A percentile compares a stretch with the other conserved stretches of the same genome.
Conservation (phyloP, 2,329 filamentous ascomycete genomes). For the Colletotrichum graminicola region DNA sequence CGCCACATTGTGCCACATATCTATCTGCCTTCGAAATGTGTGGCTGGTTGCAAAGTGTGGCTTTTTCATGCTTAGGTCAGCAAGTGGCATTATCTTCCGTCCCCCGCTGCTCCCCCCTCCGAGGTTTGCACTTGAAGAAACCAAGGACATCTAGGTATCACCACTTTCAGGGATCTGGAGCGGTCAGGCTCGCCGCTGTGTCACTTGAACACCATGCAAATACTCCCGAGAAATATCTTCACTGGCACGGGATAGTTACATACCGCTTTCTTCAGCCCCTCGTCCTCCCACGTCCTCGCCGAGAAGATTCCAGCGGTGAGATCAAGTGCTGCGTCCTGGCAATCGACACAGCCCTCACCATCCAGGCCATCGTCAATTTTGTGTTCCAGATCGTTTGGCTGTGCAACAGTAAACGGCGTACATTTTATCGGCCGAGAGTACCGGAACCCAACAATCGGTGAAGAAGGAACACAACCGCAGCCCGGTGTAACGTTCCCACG, state of each 20-base stretch:
- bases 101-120: too few species aligned
- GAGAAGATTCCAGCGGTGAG: conserved; percentile 18
- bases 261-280: neutral
- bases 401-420: neutral
- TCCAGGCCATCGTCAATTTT: neutral
- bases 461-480: conserved; percentile 21
- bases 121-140: neutral
- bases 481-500: conserved; percentile 32
- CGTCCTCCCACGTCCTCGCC: neutral
- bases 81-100: neutral
- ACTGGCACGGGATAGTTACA: neutral
- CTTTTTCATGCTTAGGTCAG: neutral
- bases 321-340: neutral
- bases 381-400: neutral
- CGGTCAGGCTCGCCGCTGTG: neutral
- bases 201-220: neutral
- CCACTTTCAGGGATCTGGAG: neutral
- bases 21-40: too few species aligned
- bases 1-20: neutral
- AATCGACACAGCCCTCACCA: neutral
- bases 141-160: neutral
- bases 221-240: neutral
- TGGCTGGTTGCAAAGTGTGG: neutral
- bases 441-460: conserved; percentile 22
- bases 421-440: neutral